These are phyloP conservation scores for Hypoxylon lenormandii DNA, from an alignment of 495 filamentous ascomycete genomes.

Conservation along the genomic window DNA sequence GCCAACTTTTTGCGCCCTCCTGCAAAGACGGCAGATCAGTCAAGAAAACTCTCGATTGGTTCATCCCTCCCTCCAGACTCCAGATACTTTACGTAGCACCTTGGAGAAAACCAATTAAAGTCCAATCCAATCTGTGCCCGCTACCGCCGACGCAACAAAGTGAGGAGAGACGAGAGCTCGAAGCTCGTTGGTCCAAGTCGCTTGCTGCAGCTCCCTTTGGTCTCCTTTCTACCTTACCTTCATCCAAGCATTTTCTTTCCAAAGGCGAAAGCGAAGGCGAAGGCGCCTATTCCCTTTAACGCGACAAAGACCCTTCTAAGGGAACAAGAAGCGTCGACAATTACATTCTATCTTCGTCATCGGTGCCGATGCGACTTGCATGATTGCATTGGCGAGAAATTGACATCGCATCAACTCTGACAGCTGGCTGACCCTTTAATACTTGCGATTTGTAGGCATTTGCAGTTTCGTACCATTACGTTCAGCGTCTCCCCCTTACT, in stretches of 20 bases:
- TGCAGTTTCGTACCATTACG: conserved; percentile 36
- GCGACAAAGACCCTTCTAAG: conserved; percentile 9
- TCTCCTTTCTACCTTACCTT: conserved; percentile 3
- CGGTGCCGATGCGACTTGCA: conserved; percentile 20
- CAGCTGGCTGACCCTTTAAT: conserved; percentile 36
- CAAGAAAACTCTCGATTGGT: conserved; percentile 31
- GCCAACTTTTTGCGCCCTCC: conserved; percentile 28
- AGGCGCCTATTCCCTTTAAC: conserved; percentile 26
- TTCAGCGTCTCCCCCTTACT: conserved; percentile 32
- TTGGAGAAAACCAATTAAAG: conserved; percentile 25
- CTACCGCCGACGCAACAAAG: conserved; percentile 29
- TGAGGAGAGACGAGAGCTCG: conserved; percentile 31
- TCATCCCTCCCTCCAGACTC: no score
- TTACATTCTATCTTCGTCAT: conserved; percentile 14
- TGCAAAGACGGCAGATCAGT: conserved; percentile 36
- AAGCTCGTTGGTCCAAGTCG: conserved; percentile 36
- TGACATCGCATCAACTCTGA: conserved; percentile 19
- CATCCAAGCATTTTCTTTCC: conserved; percentile 10
- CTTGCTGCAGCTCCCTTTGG: conserved; percentile 35
- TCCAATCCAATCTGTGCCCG: conserved; percentile 29
- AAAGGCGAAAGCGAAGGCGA: not conserved
- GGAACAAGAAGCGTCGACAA: conserved; percentile 5
- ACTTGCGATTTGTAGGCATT: conserved; percentile 25
- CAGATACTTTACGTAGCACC: conserved; percentile 22
- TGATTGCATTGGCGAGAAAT: conserved; percentile 17